A percentile compares a stretch with the other conserved stretches of the same genome.
These are phyloP conservation scores for Larix sibirica DNA, from an alignment of 83 land plant genomes.

Conservation along the genomic window DNA sequence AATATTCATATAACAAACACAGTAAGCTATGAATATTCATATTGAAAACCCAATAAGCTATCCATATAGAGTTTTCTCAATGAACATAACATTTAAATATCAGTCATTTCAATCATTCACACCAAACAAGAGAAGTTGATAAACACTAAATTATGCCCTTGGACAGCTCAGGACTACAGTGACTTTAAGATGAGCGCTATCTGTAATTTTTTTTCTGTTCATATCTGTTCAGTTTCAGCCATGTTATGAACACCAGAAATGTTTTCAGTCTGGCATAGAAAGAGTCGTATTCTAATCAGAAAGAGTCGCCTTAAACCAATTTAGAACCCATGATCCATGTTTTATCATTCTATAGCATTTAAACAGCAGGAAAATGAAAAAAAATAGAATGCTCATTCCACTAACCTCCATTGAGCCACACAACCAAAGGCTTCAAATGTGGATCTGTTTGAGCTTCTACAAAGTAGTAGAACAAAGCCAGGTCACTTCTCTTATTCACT, in stretches of 20 bases:
- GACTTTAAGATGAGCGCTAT: neutral
- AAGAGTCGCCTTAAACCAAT: too few relatives aligned
- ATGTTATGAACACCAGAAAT: neutral
- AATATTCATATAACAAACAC: too few relatives aligned
- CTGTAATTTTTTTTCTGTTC: too few relatives aligned
- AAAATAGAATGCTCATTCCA: neutral
- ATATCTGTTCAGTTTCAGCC: too few relatives aligned
- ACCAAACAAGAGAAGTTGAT: neutral
- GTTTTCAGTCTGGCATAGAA: neutral
- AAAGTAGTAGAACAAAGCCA: conserved; percentile 13
- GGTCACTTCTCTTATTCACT: neutral
- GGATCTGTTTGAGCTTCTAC: conserved; percentile 6
- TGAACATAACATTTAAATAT: too few relatives aligned
- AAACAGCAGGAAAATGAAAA: too few relatives aligned
- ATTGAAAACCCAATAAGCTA: too few relatives aligned
- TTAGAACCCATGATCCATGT: too few relatives aligned
- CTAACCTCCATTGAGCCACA: conserved; percentile 13
- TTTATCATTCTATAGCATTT: too few relatives aligned
- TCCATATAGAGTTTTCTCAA: too few relatives aligned
- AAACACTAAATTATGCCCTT: neutral
- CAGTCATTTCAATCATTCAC: neutral
- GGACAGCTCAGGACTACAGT: neutral
- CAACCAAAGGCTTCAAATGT: neutral
- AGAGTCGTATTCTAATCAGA: too few relatives aligned
- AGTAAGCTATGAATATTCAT: too few relatives aligned